Evolutionary conservation across 2,329 filamentous ascomycete genomes (phyloP).

Genomic region (Sclerotinia nivalis): DNA sequence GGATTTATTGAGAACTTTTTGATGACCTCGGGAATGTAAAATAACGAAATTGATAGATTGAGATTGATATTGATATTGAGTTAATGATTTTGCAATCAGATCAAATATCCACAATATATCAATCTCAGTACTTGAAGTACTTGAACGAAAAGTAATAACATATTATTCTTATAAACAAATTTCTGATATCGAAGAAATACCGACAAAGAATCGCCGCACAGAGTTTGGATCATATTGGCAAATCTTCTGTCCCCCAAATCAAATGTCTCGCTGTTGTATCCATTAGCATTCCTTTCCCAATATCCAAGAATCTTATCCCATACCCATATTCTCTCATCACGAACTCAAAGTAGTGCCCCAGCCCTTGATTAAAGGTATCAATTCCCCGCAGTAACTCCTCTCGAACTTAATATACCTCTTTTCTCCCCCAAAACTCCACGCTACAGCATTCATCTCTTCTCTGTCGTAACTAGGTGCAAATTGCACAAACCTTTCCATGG

Average conservation of each 20-base stretch:
- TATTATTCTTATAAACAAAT: no score
- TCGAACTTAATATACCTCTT: constrained; percentile 24
- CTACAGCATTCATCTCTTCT: constrained; percentile 16
- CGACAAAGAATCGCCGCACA: no score
- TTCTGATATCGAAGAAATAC: no score
- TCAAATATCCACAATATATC: background rate
- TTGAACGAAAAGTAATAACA: background rate
- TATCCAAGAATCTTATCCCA: no score
- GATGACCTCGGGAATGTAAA: no score
- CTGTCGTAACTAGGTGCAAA: constrained; percentile 15
- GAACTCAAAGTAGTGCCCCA: constrained; percentile 19
- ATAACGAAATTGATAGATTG: no score
- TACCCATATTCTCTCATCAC: background rate
- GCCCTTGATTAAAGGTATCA: constrained; percentile 7
- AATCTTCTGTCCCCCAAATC: no score
- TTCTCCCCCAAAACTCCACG: constrained; percentile 20
- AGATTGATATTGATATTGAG: no score
- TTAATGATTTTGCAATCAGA: background rate
- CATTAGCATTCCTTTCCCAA: background rate
- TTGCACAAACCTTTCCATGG: background rate
- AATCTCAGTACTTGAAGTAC: background rate
- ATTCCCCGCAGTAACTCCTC: constrained; percentile 22
- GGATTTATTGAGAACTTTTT: no score
- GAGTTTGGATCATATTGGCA: no score
- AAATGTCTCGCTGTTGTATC: background rate